Evolutionary conservation across 805 yeast species (phyloP).

Genomic region (Isabelozyma pseudorhagii): DNA sequence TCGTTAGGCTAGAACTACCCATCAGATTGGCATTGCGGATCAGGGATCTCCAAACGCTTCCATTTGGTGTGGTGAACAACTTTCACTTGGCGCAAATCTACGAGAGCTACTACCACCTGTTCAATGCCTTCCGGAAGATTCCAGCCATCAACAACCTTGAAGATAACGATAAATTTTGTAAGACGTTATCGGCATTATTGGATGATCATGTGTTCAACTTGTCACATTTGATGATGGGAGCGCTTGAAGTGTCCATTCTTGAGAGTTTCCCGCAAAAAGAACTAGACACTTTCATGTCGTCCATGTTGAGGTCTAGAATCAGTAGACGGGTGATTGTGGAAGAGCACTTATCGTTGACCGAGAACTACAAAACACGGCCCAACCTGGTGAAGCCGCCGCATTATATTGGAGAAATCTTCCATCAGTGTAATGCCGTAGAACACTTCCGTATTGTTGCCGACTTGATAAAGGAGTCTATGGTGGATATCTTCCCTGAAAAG

Average conservation of each 20-base stretch:
- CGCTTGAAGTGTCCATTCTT: constrained; percentile 71
- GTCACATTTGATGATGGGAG: constrained; percentile 92
- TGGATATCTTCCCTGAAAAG: constrained; percentile 47
- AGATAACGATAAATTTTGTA: constrained; percentile 74
- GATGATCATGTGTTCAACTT: constrained; percentile 78
- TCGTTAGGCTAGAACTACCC: constrained; percentile 82
- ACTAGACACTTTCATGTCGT: constrained; percentile 71
- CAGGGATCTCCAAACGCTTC: constrained; percentile 74
- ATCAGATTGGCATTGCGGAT: constrained; percentile 79
- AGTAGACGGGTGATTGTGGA: constrained; percentile 88
- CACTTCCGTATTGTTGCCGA: constrained; percentile 56
- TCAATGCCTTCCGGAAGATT: constrained; percentile 76
- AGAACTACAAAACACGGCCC: constrained; percentile 52
- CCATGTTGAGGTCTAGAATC: constrained; percentile 79
- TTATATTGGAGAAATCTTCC: constrained; percentile 75
- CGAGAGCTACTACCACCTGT: constrained; percentile 83
- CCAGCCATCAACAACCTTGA: constrained; percentile 64
- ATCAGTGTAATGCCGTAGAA: constrained; percentile 70
- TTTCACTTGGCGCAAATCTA: constrained; percentile 84
- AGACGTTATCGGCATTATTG: constrained; percentile 57
- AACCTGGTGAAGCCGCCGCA: constrained; percentile 48
- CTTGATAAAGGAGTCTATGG: constrained; percentile 49
- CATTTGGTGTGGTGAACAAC: constrained; percentile 81
- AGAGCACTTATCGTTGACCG: constrained; percentile 80
- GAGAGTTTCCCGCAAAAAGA: constrained; percentile 55